phyloP scores from a whole-genome alignment of 176 grass and related monocot species.

The Oryza coarctata region DNA sequence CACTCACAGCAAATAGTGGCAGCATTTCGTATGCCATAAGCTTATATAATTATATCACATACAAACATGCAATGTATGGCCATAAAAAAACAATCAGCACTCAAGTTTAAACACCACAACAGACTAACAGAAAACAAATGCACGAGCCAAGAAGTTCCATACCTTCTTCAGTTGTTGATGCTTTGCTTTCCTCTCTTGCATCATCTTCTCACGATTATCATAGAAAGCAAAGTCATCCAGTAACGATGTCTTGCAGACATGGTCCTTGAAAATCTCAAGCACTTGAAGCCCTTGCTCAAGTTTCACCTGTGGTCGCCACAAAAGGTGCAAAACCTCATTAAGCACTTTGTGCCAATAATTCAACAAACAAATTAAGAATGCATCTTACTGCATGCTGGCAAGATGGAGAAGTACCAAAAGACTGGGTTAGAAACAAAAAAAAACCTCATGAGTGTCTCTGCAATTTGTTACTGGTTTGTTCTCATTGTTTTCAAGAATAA shows the following conservation, averaged over 20 bases:
- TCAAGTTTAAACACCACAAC: neutral
- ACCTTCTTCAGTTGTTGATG: conserved; percentile 85
- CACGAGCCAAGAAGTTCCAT: neutral
- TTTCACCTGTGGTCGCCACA: conserved; percentile 63
- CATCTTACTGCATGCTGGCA: neutral
- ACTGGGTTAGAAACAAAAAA: neutral
- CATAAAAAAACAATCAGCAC: neutral
- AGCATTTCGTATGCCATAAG: neutral
- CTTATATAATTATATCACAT: neutral
- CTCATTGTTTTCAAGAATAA: conserved; percentile 85
- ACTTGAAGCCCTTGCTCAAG: conserved; percentile 78
- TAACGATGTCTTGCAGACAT: conserved; percentile 78
- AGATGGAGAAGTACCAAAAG: neutral
- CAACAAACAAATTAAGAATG: neutral
- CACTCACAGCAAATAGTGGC: neutral
- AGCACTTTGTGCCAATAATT: conserved; percentile 22
- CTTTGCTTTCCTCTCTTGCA: conserved; percentile 79
- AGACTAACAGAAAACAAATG: neutral
- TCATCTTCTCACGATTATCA: conserved; percentile 83
- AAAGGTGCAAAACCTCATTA: neutral
- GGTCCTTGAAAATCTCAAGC: conserved; percentile 84
- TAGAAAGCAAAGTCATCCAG: conserved; percentile 88
- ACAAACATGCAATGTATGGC: neutral
- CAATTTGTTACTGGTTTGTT: conserved; percentile 95
- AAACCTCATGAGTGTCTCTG: conserved; percentile 89